Conservation (phyloP, 164 flowering plant genomes). For the Litsea cubeba region DNA sequence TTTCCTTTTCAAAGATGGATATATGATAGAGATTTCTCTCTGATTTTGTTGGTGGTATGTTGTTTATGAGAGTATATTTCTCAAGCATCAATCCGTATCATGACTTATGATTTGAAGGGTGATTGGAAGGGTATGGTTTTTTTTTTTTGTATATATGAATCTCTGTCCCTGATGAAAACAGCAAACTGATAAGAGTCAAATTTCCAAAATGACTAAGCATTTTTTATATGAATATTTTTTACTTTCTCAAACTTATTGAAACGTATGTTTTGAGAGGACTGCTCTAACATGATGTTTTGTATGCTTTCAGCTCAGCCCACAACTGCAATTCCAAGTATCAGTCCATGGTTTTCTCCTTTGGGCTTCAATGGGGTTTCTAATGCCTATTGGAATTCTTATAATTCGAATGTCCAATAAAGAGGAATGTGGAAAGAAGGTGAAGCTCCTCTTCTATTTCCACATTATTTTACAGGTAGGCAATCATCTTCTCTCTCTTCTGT, state of each 20-base stretch:
- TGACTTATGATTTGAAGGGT: background rate
- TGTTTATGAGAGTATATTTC: background rate
- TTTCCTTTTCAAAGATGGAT: background rate
- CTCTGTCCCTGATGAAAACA: background rate
- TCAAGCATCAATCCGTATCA: background rate
- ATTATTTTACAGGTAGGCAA: slow-evolving; percentile 55
- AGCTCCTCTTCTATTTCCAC: slow-evolving; percentile 60
- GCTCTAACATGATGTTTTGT: background rate
- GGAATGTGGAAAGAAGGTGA: slow-evolving; percentile 36
- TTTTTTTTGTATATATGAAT: background rate
- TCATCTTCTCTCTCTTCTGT: background rate
- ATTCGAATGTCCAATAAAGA: slow-evolving; percentile 52
- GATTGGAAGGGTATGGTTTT: too few relatives aligned
- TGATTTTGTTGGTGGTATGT: background rate
- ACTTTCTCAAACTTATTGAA: background rate
- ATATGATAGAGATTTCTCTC: background rate
- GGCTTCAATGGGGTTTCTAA: slow-evolving; percentile 76
- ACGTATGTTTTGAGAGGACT: background rate
- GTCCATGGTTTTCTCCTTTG: slow-evolving; percentile 69
- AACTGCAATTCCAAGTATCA: slow-evolving; percentile 33
- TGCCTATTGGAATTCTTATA: slow-evolving; percentile 68
- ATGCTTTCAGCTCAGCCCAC: slow-evolving; percentile 27
- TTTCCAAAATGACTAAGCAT: background rate
- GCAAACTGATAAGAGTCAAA: background rate
- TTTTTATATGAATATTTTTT: too few relatives aligned